phyloP scores from a whole-genome alignment of 1,139 yeast genomes.

The Zygosaccharomyces sapae region DNA sequence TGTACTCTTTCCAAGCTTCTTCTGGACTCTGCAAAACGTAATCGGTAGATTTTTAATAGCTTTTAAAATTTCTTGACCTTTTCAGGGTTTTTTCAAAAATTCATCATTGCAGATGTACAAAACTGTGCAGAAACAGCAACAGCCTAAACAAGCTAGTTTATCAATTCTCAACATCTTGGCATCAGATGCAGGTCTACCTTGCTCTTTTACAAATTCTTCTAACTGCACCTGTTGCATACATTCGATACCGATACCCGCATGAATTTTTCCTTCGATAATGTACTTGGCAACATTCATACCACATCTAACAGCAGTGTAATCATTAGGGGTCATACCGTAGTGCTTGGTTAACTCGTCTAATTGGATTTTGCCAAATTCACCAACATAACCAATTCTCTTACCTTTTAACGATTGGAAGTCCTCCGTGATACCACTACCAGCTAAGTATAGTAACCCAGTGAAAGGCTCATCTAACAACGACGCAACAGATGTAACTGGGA shows the following conservation, averaged over 20 bases:
- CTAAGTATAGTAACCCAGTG: constrained; percentile 52
- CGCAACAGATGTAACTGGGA: constrained; percentile 54
- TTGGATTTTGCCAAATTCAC: constrained; percentile 58
- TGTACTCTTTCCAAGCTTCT: constrained; percentile 46
- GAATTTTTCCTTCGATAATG: constrained; percentile 52
- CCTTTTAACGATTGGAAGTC: constrained; percentile 53
- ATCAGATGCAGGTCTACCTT: constrained; percentile 46
- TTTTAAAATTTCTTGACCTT: constrained; percentile 43
- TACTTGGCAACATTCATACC: constrained; percentile 59
- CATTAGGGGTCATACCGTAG: constrained; percentile 53
- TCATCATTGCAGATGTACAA: constrained; percentile 52
- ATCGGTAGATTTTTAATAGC: constrained; percentile 52
- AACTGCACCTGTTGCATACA: constrained; percentile 57
- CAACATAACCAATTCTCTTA: constrained; percentile 53
- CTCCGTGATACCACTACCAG: constrained; percentile 48
- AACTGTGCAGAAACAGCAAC: constrained; percentile 58
- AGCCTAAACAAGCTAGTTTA: constrained; percentile 53
- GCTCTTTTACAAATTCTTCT: constrained; percentile 47
- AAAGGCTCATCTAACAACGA: constrained; percentile 56
- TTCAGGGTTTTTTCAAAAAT: constrained; percentile 48
- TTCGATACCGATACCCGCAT: constrained; percentile 58
- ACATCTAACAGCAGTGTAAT: constrained; percentile 57
- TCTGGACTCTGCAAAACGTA: constrained; percentile 44
- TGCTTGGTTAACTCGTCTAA: constrained; percentile 53
- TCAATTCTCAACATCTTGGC: constrained; percentile 57